Evolutionary conservation across 148 eudicot species (phyloP), one percentile per base, ranked within the genome.

Genomic region (Rhododendron ovatum): DNA sequence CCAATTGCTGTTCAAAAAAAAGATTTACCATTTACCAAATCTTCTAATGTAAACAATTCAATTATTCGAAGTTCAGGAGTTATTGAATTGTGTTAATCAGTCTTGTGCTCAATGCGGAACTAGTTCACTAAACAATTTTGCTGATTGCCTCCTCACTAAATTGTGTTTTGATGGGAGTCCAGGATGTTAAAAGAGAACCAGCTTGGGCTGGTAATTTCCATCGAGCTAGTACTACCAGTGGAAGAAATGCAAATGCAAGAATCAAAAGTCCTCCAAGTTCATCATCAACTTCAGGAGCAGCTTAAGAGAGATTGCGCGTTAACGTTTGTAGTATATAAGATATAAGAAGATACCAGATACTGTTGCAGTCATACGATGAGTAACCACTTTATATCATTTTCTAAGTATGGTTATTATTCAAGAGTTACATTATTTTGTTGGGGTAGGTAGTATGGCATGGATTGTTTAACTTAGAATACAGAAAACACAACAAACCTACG

Each of bases 111-210:
- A 74, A 13, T 5, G 15, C 7, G 6, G 18, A 5, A 7, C 9
- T 15, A 33, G 18, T 74, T 15, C 78, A 35, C 18, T 20, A 15
- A 15, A 65, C 39, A 37, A 35, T 6, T 17, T 75, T 30, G n/a
- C 81, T 20, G 80, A 37, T 76, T 17, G n/a, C 12, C 48, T 41
- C 11, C 30, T 78, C 12, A 78, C 51, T 28, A 12, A 15, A 81
- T 81, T 20, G 6, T 30, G 45, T 30, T 69, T 69, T 83, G 4
- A 48, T 84, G 85, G 79, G 65, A 18, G 22, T 41, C 24, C 65
- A 84, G 85, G 79, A 84, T 33, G 53, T 71, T 20, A 84, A 84
- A 71, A 35, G 79, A 48, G 79, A 84, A 1, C 63, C 85, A 18
- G 43, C 11, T 71, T 9, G 76, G 14, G 76, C 76, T 33, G 2